Conservation (phyloP, 345 rosid genomes). For the Citrus cavaleriei region DNA sequence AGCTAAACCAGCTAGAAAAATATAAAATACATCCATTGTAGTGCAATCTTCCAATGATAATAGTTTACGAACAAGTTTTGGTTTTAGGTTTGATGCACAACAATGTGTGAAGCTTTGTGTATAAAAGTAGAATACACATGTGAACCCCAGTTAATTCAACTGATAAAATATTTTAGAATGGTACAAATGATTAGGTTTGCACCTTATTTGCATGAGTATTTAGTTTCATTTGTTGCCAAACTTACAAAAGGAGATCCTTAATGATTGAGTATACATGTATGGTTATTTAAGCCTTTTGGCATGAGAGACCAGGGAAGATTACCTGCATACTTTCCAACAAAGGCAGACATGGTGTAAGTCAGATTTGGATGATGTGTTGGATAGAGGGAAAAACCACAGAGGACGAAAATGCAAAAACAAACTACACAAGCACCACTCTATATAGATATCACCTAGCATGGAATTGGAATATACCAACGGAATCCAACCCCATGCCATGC, state of each 20-base stretch:
- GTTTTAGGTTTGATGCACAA: too few relatives aligned
- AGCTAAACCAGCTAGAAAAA: background rate
- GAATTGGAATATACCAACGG: conserved; percentile 42
- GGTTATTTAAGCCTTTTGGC: background rate
- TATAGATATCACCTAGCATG: conserved; percentile 26
- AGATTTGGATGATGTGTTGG: background rate
- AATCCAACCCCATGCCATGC: conserved; percentile 22
- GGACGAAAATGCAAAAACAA: conserved; percentile 37
- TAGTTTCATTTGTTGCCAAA: background rate
- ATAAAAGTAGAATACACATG: too few relatives aligned
- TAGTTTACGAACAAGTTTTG: too few relatives aligned
- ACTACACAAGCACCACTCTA: conserved; percentile 23
- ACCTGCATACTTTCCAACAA: conserved; percentile 91
- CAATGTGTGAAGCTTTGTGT: too few relatives aligned
- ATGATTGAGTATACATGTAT: background rate
- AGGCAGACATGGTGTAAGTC: conserved; percentile 66
- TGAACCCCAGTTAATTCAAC: too few relatives aligned
- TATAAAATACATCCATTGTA: background rate
- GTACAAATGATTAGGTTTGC: background rate
- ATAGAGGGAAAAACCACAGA: conserved; percentile 14
- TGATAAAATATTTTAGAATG: too few relatives aligned
- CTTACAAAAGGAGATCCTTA: background rate
- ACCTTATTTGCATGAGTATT: background rate
- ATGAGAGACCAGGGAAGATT: conserved; percentile 7
- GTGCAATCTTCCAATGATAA: background rate